Evolutionary conservation across 352 stramenopile species (phyloP).

Genomic region (Hyaloperonospora arabidopsidis): DNA sequence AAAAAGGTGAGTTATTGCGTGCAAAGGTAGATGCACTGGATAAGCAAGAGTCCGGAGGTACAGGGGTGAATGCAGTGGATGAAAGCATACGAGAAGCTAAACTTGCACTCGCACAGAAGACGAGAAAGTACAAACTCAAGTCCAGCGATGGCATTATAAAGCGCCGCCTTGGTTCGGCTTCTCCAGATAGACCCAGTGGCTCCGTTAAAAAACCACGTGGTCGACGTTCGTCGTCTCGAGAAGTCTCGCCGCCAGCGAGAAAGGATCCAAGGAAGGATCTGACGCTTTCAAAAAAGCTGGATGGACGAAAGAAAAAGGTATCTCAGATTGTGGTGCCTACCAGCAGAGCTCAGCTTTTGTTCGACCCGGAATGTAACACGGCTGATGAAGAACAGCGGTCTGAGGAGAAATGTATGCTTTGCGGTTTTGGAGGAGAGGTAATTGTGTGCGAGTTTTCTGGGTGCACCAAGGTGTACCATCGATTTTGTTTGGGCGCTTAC

Average conservation of each 20-base stretch:
- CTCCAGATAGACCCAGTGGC: constrained; percentile 28
- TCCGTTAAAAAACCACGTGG: constrained; percentile 43
- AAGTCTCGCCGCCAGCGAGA: constrained; percentile 30
- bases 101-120: constrained; percentile 25
- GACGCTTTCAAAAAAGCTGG: constrained; percentile 30
- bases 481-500: constrained; percentile 76
- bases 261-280: constrained; percentile 16
- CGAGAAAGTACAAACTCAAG: constrained; percentile 59
- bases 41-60: constrained; percentile 12
- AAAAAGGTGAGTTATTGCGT: constrained; percentile 30
- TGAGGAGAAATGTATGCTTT: constrained; percentile 76
- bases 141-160: constrained; percentile 46
- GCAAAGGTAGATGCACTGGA: constrained; percentile 26
- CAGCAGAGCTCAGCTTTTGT: constrained; percentile 26
- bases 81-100: constrained; percentile 12
- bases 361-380: constrained; percentile 27
- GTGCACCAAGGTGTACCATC: constrained; percentile 84
- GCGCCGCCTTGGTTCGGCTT: constrained; percentile 40
- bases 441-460: constrained; percentile 76
- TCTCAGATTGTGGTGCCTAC: constrained; percentile 35
- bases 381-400: constrained; percentile 42
- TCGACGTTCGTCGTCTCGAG: constrained; percentile 34
- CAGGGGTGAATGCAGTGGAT: constrained; percentile 16
- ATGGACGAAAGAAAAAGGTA: constrained; percentile 33
- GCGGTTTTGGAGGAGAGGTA: constrained; percentile 70